These are phyloP conservation scores for Candida frijolesensis DNA, from an alignment of 1,139 yeast genomes.

Conservation along the genomic window DNA sequence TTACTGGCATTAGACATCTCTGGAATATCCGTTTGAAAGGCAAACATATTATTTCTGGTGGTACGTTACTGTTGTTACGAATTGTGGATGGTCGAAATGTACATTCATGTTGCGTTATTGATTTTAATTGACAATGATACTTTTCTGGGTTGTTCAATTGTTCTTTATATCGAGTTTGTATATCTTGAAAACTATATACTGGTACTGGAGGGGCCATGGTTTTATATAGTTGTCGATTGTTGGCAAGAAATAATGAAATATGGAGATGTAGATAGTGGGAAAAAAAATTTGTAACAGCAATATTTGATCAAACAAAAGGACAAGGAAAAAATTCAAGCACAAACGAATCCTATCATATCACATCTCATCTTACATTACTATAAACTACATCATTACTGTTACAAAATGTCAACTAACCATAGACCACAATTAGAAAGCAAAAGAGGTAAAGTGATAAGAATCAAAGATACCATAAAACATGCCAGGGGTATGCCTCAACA, in stretches of 20 bases:
- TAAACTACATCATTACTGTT: neutral
- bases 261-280: neutral
- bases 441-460: slow-evolving; percentile 58
- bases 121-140: slow-evolving; percentile 43
- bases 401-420: slow-evolving; percentile 58
- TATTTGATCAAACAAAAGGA: too few species aligned
- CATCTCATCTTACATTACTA: neutral
- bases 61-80: slow-evolving; percentile 18
- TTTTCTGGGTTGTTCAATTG: slow-evolving; percentile 34
- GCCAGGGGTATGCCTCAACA: slow-evolving; percentile 75
- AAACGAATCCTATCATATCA: neutral
- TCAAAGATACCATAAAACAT: slow-evolving; percentile 55
- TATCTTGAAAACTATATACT: slow-evolving; percentile 35
- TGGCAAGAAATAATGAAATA: neutral
- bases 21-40: slow-evolving; percentile 58
- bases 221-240: neutral
- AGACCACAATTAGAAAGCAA: slow-evolving; percentile 90
- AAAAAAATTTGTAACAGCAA: neutral
- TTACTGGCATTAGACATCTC: slow-evolving; percentile 40
- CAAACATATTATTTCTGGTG: slow-evolving; percentile 50
- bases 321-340: neutral
- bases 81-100: slow-evolving; percentile 30
- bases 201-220: slow-evolving; percentile 54
- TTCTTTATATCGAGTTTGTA: slow-evolving; percentile 27
- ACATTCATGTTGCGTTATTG: slow-evolving; percentile 54